These are phyloP conservation scores for Candida coleopterorum DNA, from an alignment of 805 yeast species.

Conservation along the genomic window DNA sequence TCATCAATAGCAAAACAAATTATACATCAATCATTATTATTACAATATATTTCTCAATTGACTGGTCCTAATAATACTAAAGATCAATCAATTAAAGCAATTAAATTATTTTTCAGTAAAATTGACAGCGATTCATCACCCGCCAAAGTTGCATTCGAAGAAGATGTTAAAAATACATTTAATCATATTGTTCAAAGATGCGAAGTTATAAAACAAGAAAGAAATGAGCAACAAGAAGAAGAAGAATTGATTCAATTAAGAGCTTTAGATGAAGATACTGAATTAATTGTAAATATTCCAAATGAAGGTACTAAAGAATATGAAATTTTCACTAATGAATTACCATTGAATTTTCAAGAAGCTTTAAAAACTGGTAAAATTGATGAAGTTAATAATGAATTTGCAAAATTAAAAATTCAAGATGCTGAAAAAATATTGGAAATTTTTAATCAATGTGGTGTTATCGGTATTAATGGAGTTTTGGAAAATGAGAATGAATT, in stretches of 20 bases:
- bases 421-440: constrained; percentile 80
- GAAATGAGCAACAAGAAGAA: constrained; percentile 19
- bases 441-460: constrained; percentile 72
- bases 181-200: constrained; percentile 76
- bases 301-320: constrained; percentile 49
- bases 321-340: constrained; percentile 47
- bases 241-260: constrained; percentile 84
- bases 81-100: constrained; percentile 36
- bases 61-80: constrained; percentile 28
- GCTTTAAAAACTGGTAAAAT: constrained; percentile 72
- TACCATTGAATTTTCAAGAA: constrained; percentile 59
- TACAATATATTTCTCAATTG: constrained; percentile 62
- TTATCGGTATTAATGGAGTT: constrained; percentile 74
- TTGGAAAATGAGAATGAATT: constrained; percentile 72
- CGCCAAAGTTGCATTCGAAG: constrained; percentile 63
- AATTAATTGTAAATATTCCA: constrained; percentile 69
- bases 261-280: constrained; percentile 78
- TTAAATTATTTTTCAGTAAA: constrained; percentile 64
- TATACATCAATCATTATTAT: constrained; percentile 73
- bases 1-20: constrained; percentile 50
- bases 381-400: constrained; percentile 78
- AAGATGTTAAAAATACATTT: constrained; percentile 71
- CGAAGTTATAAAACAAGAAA: constrained; percentile 54
- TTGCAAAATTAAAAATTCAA: constrained; percentile 63
- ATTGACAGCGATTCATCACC: constrained; percentile 49